These are phyloP conservation scores for Jacaranda mimosifolia DNA, from an alignment of 257 asterid species.

Conservation along the genomic window DNA sequence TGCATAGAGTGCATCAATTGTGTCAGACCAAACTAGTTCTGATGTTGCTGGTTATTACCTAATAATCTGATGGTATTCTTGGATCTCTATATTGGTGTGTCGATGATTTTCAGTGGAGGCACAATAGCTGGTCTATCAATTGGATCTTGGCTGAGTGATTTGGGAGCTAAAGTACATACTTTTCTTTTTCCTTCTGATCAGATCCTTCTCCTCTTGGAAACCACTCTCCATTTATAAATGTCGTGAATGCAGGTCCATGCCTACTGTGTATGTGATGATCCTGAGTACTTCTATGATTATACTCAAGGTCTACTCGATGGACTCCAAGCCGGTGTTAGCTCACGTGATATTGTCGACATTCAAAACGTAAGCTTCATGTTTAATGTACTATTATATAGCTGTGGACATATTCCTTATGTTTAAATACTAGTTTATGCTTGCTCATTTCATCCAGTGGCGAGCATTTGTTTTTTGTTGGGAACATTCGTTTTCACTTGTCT, in stretches of 20 bases:
- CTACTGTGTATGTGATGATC: conserved; percentile 90
- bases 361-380: conserved; percentile 63
- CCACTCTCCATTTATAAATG: conserved; percentile 13
- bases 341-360: conserved; percentile 81
- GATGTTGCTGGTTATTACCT: conserved; percentile 3
- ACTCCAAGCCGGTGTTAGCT: conserved; percentile 72
- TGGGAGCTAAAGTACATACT: conserved; percentile 72
- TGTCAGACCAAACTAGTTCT: not conserved
- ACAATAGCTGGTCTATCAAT: conserved; percentile 91
- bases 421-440: not conserved
- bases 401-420: conserved; percentile 2
- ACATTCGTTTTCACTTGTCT: not conserved
- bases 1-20: too few species aligned
- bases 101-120: conserved; percentile 80
- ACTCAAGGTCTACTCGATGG: conserved; percentile 87
- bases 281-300: conserved; percentile 82
- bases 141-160: conserved; percentile 76
- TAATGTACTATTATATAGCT: conserved; percentile 6
- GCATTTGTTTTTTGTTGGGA: too few species aligned
- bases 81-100: conserved; percentile 27
- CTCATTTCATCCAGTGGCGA: too few species aligned
- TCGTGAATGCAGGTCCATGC: conserved; percentile 70
- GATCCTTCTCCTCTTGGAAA: conserved; percentile 5
- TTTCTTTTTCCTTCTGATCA: conserved; percentile 4
- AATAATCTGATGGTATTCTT: not conserved